Conservation (phyloP, 2,329 filamentous ascomycete genomes). For the Talaromyces sp. region DNA sequence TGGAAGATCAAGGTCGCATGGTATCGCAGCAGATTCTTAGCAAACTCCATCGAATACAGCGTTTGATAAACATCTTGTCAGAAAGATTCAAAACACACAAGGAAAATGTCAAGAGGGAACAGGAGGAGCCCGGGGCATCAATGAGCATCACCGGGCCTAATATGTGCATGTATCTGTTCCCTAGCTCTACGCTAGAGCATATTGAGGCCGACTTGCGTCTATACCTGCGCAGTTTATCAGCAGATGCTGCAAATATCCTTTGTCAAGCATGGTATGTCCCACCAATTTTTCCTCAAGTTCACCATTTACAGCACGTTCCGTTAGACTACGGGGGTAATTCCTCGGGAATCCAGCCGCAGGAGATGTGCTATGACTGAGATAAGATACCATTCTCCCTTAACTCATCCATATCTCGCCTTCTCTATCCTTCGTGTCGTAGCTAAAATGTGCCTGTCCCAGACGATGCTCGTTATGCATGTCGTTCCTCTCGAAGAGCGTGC, state of each 20-base stretch:
- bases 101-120: not conserved
- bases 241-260: not conserved
- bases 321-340: not conserved
- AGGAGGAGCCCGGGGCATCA: not conserved
- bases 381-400: not conserved
- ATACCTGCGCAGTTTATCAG: not conserved
- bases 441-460: not conserved
- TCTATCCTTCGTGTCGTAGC: not conserved
- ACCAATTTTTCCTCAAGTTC: not conserved
- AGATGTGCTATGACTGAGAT: not conserved
- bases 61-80: not conserved
- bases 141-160: not conserved
- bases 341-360: not conserved
- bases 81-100: not conserved
- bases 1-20: not conserved
- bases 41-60: not conserved
- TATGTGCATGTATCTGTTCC: not conserved
- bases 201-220: not conserved
- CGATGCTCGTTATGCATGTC: not conserved
- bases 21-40: not conserved
- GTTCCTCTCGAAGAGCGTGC: not conserved
- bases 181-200: not conserved
- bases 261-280: not conserved
- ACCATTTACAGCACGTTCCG: not conserved
- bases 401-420: not conserved